phyloP scores from a whole-genome alignment of 805 yeast species.

The Priceomyces melissophilus region DNA sequence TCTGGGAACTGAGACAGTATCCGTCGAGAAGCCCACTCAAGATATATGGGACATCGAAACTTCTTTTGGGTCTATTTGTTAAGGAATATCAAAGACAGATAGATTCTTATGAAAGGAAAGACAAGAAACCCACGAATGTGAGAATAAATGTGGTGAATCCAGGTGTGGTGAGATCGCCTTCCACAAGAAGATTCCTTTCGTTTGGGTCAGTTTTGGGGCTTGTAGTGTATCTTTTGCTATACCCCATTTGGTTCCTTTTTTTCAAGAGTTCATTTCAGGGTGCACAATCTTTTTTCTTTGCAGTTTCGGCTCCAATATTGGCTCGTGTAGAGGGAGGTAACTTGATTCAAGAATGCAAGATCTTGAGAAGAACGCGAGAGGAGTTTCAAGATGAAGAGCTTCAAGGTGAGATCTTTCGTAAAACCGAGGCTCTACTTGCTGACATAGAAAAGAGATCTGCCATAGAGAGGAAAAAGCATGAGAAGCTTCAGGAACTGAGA shows the following conservation, averaged over 20 bases:
- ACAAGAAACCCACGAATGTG: constrained; percentile 67
- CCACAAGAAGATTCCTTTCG: constrained; percentile 73
- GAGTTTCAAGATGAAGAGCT: constrained; percentile 64
- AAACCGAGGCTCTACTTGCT: constrained; percentile 54
- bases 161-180: constrained; percentile 85
- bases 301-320: constrained; percentile 68
- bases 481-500: constrained; percentile 16
- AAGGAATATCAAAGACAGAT: constrained; percentile 71
- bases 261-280: constrained; percentile 77
- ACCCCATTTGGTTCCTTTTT: constrained; percentile 82
- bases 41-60: constrained; percentile 78
- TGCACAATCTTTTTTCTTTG: constrained; percentile 70
- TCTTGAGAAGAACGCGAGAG: constrained; percentile 51
- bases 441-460: constrained; percentile 71
- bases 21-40: constrained; percentile 65
- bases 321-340: constrained; percentile 61
- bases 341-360: constrained; percentile 68
- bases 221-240: constrained; percentile 56
- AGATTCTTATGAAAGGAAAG: constrained; percentile 58
- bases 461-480: constrained; percentile 50
- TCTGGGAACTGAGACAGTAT: constrained; percentile 59
- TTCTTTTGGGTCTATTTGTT: constrained; percentile 72
- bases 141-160: constrained; percentile 81
- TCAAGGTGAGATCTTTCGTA: constrained; percentile 57
- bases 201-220: constrained; percentile 70